A percentile compares a stretch with the other conserved stretches of the same genome.
Evolutionary conservation across 371 early-diverging fungal species (phyloP).

Genomic region (Syncephalastrum monosporum): DNA sequence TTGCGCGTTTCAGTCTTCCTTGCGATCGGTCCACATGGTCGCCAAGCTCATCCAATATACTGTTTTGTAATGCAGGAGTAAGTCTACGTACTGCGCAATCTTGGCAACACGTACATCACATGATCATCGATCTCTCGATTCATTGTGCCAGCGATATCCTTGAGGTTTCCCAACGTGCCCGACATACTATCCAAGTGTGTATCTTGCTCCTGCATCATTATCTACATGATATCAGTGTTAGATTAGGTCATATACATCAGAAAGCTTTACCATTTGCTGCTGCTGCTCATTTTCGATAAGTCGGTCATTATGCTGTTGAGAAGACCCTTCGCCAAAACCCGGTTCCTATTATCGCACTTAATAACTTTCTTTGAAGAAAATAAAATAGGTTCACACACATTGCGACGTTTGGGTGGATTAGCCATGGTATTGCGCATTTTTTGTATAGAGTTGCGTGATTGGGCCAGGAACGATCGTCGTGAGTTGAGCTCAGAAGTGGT

Average conservation of each 20-base stretch:
- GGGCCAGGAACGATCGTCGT: constrained; percentile 46
- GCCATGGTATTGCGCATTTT: constrained; percentile 43
- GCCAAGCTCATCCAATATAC: constrained; percentile 59
- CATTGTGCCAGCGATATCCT: constrained; percentile 66
- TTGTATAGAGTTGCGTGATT: constrained; percentile 40
- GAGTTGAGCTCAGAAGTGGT: constrained; percentile 43
- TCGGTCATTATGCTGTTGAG: constrained; percentile 33
- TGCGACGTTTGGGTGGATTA: constrained; percentile 24
- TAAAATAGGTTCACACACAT: not conserved
- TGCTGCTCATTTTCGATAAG: constrained; percentile 39
- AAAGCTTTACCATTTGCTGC: constrained; percentile 34
- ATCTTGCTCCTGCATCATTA: constrained; percentile 63
- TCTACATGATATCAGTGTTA: constrained; percentile 18
- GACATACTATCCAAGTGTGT: constrained; percentile 60
- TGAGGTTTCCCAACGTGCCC: constrained; percentile 58
- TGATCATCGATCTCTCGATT: constrained; percentile 61
- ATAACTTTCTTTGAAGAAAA: not conserved
- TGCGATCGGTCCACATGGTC: constrained; percentile 58
- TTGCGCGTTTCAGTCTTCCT: constrained; percentile 50
- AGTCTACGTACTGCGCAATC: too few relatives aligned
- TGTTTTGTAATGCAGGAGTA: constrained; percentile 7
- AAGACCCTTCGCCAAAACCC: constrained; percentile 8
- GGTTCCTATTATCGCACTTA: too few relatives aligned
- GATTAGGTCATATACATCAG: not conserved
- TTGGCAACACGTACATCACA: constrained; percentile 36